Evolutionary conservation across 2,329 filamentous ascomycete species (phyloP).

Genomic region (Massarina eburnea): DNA sequence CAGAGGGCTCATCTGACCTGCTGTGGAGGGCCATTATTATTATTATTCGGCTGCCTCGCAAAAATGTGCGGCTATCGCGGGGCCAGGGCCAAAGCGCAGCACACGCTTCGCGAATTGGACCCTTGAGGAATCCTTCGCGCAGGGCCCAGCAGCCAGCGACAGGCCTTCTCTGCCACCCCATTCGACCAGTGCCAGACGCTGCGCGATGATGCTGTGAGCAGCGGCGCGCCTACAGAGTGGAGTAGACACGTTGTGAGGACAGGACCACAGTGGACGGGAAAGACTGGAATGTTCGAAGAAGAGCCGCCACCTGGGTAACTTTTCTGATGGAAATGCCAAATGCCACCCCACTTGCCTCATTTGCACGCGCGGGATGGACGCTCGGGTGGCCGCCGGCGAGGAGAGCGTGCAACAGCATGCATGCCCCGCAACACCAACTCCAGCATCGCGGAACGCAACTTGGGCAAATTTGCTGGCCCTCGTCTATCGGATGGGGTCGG

Average conservation of each 20-base stretch:
- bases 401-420: background rate
- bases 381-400: background rate
- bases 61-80: constrained; percentile 6
- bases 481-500: background rate
- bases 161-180: background rate
- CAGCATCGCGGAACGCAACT: background rate
- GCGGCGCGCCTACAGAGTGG: background rate
- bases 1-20: too few species aligned
- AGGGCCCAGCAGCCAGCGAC: background rate
- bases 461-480: background rate
- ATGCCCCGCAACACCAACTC: constrained; percentile 3
- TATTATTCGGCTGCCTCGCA: too few species aligned
- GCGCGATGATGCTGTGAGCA: too few species aligned
- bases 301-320: background rate
- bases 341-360: constrained; percentile 2
- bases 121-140: background rate
- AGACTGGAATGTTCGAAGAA: too few species aligned
- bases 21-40: too few species aligned
- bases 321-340: too few species aligned
- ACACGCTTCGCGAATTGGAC: constrained; percentile 2
- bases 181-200: constrained; percentile 1
- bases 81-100: background rate
- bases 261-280: too few species aligned
- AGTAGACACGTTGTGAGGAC: too few species aligned
- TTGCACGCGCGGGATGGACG: background rate